These are phyloP conservation scores for Claviceps cyperi DNA, from an alignment of 2,329 filamentous ascomycete genomes.

Conservation along the genomic window DNA sequence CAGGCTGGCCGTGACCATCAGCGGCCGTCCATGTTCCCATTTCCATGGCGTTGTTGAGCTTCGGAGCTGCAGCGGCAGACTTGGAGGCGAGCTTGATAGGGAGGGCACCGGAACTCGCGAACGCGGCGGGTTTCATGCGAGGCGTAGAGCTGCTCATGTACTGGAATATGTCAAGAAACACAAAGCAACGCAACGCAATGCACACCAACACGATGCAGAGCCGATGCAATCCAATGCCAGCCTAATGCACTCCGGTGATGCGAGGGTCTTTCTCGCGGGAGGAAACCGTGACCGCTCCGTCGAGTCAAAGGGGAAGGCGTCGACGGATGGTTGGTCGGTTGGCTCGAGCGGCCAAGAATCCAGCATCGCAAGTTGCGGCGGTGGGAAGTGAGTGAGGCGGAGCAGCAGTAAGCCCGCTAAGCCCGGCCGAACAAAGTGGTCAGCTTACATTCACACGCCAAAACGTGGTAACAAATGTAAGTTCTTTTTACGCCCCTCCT, in stretches of 20 bases:
- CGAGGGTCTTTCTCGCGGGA: neutral
- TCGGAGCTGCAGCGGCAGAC: slow-evolving; percentile 35
- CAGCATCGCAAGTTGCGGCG: neutral
- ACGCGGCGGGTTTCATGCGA: slow-evolving; percentile 20
- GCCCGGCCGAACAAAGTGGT: no score
- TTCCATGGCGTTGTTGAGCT: slow-evolving; percentile 43
- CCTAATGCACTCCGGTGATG: no score
- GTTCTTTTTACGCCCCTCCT: no score
- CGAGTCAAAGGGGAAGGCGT: neutral
- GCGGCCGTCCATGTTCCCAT: slow-evolving; percentile 34
- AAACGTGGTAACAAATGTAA: no score
- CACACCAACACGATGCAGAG: no score
- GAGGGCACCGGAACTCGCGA: slow-evolving; percentile 18
- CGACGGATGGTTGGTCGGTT: neutral
- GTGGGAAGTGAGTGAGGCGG: neutral
- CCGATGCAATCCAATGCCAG: no score
- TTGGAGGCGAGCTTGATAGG: slow-evolving; percentile 43
- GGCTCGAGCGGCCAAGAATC: neutral
- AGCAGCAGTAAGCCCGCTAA: no score
- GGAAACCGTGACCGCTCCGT: neutral
- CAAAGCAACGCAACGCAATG: neutral
- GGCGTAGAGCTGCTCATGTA: slow-evolving; percentile 28
- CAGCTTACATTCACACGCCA: no score
- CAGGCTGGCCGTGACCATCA: slow-evolving; percentile 9
- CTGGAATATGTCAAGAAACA: neutral